Conservation (phyloP, 1,284 basidiomycete species). For the Ceratobasidium papillatum region DNA sequence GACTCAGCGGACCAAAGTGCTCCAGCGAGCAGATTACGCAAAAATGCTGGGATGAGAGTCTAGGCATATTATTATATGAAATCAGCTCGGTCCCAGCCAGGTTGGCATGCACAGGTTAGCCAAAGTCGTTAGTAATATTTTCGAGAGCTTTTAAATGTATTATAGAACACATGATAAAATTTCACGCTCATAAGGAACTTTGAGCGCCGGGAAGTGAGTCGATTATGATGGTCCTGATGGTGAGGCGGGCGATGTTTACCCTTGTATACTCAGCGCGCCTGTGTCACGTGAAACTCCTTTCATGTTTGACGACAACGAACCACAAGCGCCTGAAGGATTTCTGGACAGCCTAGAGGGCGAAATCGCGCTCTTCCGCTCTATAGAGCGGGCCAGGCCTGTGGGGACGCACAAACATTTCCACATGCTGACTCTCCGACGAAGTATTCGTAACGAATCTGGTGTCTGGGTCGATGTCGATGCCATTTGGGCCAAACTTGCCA, state of each 20-base stretch:
- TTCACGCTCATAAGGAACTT: no score
- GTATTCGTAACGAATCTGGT: constrained; percentile 74
- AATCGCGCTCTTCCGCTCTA: constrained; percentile 78
- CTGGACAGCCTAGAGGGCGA: constrained; percentile 79
- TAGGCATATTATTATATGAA: no score
- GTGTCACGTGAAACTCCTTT: neutral
- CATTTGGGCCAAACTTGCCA: constrained; percentile 77
- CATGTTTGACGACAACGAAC: constrained; percentile 38
- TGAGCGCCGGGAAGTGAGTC: no score
- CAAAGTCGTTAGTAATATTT: no score
- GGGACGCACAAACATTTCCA: constrained; percentile 83
- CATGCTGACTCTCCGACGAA: constrained; percentile 73
- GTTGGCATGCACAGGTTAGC: no score
- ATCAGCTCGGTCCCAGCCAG: no score
- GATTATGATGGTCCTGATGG: neutral
- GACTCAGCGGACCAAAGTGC: no score
- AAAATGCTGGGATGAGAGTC: no score
- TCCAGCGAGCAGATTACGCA: no score
- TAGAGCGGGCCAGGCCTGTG: constrained; percentile 78
- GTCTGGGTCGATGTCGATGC: constrained; percentile 66
- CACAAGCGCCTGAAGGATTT: constrained; percentile 48
- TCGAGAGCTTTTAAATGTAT: no score
- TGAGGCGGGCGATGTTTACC: neutral
- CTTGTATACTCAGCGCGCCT: neutral
- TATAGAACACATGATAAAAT: no score